phyloP scores from a whole-genome alignment of 768 basidiomycete species.

The Leccinum broughii region DNA sequence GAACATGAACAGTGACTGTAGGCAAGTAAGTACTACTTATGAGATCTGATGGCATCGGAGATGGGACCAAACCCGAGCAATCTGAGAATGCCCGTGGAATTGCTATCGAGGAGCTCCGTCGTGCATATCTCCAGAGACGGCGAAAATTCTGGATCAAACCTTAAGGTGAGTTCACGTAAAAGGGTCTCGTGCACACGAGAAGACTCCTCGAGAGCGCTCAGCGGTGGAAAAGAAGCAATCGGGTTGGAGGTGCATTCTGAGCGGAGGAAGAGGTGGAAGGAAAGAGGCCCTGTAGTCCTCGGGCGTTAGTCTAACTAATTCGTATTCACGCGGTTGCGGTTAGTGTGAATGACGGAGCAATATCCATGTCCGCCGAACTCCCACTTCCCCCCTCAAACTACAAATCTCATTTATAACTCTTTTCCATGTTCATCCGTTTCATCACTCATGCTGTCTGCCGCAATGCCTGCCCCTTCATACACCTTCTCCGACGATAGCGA shows the following conservation, averaged over 20 bases:
- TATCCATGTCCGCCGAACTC: slow-evolving; percentile 34
- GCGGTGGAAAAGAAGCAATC: slow-evolving; percentile 8
- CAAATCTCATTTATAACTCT: slow-evolving; percentile 29
- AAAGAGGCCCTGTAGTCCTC: slow-evolving; percentile 15
- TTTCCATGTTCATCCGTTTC: slow-evolving; percentile 3
- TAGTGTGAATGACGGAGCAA: slow-evolving; percentile 31
- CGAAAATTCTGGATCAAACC: slow-evolving; percentile 13
- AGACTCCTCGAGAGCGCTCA: slow-evolving; percentile 1
- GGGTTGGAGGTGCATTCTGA: slow-evolving; percentile 3
- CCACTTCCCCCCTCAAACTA: slow-evolving; percentile 18
- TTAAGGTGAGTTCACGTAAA: slow-evolving; percentile 19
- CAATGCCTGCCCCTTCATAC: slow-evolving; percentile 16
- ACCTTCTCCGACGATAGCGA: slow-evolving; percentile 42
- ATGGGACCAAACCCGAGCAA: slow-evolving; percentile 17
- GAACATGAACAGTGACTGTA: background rate
- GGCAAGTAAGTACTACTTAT: background rate
- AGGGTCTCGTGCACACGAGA: slow-evolving; percentile 1
- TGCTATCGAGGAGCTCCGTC: slow-evolving; percentile 11
- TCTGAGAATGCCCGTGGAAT: slow-evolving; percentile 7
- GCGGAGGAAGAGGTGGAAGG: background rate
- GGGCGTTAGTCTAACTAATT: slow-evolving; percentile 19
- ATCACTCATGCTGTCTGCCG: slow-evolving; percentile 11
- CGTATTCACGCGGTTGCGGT: slow-evolving; percentile 30
- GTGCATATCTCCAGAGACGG: slow-evolving; percentile 2
- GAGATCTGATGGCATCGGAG: slow-evolving; percentile 18